Evolutionary conservation across 1,284 basidiomycete genomes (phyloP).

Genomic region (Anthracocystis walkeri): DNA sequence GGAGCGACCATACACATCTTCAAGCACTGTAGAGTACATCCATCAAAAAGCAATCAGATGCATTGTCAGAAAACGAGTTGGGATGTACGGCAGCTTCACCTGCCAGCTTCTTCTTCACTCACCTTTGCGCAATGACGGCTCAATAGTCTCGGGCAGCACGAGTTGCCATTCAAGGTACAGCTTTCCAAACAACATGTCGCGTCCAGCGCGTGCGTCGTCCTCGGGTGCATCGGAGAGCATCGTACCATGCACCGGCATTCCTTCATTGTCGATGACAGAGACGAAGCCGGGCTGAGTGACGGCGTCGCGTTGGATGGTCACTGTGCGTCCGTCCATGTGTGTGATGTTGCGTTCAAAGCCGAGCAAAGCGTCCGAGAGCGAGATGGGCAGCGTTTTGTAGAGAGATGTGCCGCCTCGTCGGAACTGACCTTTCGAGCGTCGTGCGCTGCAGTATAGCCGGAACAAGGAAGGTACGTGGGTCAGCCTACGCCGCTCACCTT

Average conservation of each 20-base stretch:
- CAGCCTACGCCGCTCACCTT: neutral
- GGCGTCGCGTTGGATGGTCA: conserved; percentile 50
- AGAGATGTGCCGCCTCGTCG: conserved; percentile 59
- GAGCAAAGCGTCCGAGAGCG: conserved; percentile 64
- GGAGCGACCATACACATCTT: conserved; percentile 18
- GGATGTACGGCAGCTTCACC: neutral
- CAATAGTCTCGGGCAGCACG: conserved; percentile 57
- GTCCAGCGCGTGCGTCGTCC: conserved; percentile 32
- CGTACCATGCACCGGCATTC: conserved; percentile 61
- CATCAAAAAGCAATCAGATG: neutral
- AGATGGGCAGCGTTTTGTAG: conserved; percentile 61
- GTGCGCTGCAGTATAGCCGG: conserved; percentile 20
- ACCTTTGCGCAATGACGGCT: conserved; percentile 50
- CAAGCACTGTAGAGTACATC: conserved; percentile 18
- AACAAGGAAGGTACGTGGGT: neutral
- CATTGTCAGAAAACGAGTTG: neutral
- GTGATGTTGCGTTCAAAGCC: conserved; percentile 62
- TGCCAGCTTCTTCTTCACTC: conserved; percentile 3
- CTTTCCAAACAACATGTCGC: conserved; percentile 56
- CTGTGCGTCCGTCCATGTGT: conserved; percentile 63
- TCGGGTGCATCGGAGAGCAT: conserved; percentile 34
- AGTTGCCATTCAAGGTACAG: conserved; percentile 65
- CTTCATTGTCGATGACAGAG: conserved; percentile 55
- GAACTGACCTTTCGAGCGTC: conserved; percentile 54
- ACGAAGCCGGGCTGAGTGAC: conserved; percentile 66